phyloP scores from a whole-genome alignment of 108 stramenopile species.

The Conticribra weissflogii region DNA sequence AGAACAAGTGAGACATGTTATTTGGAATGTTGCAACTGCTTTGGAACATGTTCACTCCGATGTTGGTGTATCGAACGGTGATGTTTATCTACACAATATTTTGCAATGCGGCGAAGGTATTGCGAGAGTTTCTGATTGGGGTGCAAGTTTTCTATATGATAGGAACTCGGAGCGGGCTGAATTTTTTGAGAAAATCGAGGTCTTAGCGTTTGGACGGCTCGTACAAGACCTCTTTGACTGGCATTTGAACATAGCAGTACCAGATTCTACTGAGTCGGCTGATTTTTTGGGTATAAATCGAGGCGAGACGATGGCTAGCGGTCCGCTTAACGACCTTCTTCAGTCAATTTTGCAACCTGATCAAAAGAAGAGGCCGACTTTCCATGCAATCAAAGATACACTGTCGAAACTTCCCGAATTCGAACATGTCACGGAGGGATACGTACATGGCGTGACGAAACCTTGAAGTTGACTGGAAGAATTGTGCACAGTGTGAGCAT shows the following conservation, averaged over 20 bases:
- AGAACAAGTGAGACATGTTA: conserved; percentile 14
- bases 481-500: no score
- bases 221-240: conserved; percentile 43
- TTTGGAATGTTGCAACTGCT: conserved; percentile 35
- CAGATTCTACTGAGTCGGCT: conserved; percentile 25
- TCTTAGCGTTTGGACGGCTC: conserved; percentile 36
- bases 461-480: no score
- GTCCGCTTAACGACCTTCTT: conserved; percentile 20
- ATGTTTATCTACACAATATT: conserved; percentile 43
- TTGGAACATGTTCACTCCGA: conserved; percentile 32
- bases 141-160: conserved; percentile 34
- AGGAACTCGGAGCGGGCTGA: conserved; percentile 3
- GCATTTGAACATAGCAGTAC: conserved; percentile 17
- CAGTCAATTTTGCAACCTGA: conserved; percentile 17
- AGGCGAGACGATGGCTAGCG: conserved; percentile 8
- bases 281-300: conserved; percentile 1
- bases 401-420: conserved; percentile 19
- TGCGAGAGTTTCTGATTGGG: conserved; percentile 32
- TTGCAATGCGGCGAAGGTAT: conserved; percentile 18
- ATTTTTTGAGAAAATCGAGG: conserved; percentile 36
- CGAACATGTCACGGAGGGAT: neutral
- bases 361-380: conserved; percentile 18
- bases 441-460: no score
- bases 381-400: conserved; percentile 14
- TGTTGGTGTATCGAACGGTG: conserved; percentile 30